Evolutionary conservation across 2,329 filamentous ascomycete species (phyloP).

Genomic region (Pyrenophora graminea): DNA sequence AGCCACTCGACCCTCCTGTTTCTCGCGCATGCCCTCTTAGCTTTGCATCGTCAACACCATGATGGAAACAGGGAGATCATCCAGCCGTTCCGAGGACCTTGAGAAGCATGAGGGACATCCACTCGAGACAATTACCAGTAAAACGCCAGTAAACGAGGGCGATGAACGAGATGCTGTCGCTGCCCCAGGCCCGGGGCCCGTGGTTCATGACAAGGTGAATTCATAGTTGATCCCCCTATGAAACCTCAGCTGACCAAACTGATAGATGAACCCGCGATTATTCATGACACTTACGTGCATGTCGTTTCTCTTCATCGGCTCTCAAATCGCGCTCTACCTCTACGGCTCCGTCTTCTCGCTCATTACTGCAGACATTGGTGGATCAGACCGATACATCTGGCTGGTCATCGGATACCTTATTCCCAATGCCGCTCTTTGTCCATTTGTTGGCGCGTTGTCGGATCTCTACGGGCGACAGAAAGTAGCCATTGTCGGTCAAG

Average conservation of each 20-base stretch:
- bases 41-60: slow-evolving; percentile 13
- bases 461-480: slow-evolving; percentile 41
- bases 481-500: slow-evolving; percentile 37
- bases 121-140: slow-evolving; percentile 21
- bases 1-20: neutral
- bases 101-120: slow-evolving; percentile 17
- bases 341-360: slow-evolving; percentile 51
- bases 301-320: slow-evolving; percentile 65
- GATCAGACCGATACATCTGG: slow-evolving; percentile 65
- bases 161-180: slow-evolving; percentile 23
- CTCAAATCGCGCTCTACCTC: slow-evolving; percentile 61
- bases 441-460: slow-evolving; percentile 62
- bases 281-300: slow-evolving; percentile 62
- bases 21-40: neutral
- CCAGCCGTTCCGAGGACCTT: slow-evolving; percentile 11
- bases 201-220: slow-evolving; percentile 33
- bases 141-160: slow-evolving; percentile 23
- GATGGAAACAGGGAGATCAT: slow-evolving; percentile 5
- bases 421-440: slow-evolving; percentile 61
- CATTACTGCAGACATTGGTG: slow-evolving; percentile 65
- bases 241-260: neutral
- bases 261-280: slow-evolving; percentile 45
- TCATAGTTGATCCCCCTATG: neutral
- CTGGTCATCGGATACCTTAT: slow-evolving; percentile 56
- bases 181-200: slow-evolving; percentile 19